phyloP scores from a whole-genome alignment of 176 grass and related monocot genomes.

The Aegilops umbellulata region DNA sequence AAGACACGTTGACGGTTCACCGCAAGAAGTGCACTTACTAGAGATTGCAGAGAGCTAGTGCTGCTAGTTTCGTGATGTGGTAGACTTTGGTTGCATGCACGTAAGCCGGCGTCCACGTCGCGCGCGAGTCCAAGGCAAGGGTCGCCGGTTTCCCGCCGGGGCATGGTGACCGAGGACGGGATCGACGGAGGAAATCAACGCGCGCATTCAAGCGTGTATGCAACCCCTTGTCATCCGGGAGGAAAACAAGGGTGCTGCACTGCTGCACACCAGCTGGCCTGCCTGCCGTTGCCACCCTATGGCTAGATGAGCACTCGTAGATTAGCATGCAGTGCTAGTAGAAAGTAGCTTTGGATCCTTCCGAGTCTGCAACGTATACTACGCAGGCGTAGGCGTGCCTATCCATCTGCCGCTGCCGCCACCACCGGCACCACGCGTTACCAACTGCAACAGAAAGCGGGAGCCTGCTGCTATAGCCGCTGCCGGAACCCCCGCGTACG shows the following conservation, averaged over 20 bases:
- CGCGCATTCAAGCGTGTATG: not conserved
- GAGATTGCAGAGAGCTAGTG: not conserved
- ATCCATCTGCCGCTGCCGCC: not conserved
- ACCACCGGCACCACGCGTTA: not conserved
- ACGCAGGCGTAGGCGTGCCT: not conserved
- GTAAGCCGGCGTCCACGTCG: not conserved
- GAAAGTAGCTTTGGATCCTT: not conserved
- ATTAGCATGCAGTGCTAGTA: not conserved
- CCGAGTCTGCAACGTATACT: not conserved
- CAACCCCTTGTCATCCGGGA: not conserved
- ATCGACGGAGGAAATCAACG: not conserved
- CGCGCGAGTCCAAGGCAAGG: not conserved
- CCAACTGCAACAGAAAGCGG: not conserved
- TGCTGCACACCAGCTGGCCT: not conserved
- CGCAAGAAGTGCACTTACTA: no score
- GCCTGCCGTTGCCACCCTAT: not conserved
- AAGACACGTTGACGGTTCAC: not conserved
- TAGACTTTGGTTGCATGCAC: slow-evolving; percentile 24
- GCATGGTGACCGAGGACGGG: not conserved
- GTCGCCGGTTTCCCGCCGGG: slow-evolving; percentile 29
- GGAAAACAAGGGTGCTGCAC: slow-evolving; percentile 3
- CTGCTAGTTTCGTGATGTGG: not conserved
- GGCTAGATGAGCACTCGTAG: not conserved
- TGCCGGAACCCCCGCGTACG: no score
- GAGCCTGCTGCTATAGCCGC: not conserved